Conservation (phyloP, 1,284 basidiomycete species). For the Xerocomus alliaceus region DNA sequence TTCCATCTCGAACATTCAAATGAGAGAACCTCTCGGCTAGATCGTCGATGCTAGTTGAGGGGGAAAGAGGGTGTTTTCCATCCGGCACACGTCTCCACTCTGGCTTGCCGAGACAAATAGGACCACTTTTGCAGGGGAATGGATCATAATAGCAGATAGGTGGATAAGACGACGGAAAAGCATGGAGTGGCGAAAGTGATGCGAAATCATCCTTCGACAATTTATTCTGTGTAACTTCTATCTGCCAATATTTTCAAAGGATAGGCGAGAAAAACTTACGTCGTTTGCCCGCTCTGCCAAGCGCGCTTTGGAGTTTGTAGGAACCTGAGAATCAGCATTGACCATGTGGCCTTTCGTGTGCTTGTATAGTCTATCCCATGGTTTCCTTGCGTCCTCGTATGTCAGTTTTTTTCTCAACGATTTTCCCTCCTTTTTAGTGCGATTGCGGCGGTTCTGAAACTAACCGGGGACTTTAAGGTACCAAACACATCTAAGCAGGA, state of each 20-base stretch:
- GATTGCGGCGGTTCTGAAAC: slow-evolving; percentile 35
- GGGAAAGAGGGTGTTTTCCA: fast-evolving
- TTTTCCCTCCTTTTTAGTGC: slow-evolving; percentile 18
- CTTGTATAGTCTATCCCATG: background rate
- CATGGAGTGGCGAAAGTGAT: slow-evolving; percentile 21
- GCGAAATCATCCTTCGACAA: background rate
- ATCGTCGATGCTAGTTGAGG: slow-evolving; percentile 6
- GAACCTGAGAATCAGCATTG: background rate
- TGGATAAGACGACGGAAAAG: slow-evolving; percentile 29
- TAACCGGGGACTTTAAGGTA: too few relatives aligned
- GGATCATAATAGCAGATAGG: slow-evolving; percentile 25
- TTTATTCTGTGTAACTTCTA: fast-evolving
- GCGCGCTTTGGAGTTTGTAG: fast-evolving
- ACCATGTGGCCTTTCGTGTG: background rate
- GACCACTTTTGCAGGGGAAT: slow-evolving; percentile 26
- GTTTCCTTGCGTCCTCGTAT: background rate
- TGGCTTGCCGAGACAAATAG: background rate
- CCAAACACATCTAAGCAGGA: too few relatives aligned
- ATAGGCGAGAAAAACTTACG: too few relatives aligned
- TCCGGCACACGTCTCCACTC: slow-evolving; percentile 15
- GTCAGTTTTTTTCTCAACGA: slow-evolving; percentile 1
- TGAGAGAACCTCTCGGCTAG: slow-evolving; percentile 21
- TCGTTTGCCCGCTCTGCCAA: background rate
- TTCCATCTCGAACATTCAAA: slow-evolving; percentile 24
- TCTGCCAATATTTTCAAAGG: too few relatives aligned